Conservation (phyloP, 805 yeast genomes). For the Monosporozyma yasuniensis region DNA sequence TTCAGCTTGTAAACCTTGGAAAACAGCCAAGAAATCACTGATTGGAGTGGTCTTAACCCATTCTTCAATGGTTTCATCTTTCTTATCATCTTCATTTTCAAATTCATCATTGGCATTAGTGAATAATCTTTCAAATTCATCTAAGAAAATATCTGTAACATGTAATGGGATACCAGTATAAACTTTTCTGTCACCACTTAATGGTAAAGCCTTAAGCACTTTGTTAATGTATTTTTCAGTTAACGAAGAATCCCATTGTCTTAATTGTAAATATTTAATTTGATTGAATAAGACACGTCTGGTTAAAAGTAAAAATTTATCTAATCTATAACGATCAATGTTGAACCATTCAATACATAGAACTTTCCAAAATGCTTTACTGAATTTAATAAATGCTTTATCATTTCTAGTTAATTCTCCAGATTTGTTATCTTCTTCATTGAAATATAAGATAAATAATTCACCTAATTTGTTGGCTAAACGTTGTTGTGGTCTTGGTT, state of each 20-base stretch:
- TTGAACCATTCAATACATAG: constrained; percentile 74
- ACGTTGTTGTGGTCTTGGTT: constrained; percentile 84
- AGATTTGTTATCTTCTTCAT: constrained; percentile 24
- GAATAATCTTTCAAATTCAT: constrained; percentile 67
- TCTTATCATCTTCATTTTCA: constrained; percentile 39
- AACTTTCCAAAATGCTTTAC: constrained; percentile 73
- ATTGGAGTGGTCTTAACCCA: constrained; percentile 45
- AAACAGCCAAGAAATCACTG: constrained; percentile 47
- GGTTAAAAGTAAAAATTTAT: constrained; percentile 73
- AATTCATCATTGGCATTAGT: constrained; percentile 38
- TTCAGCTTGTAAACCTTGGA: constrained; percentile 41
- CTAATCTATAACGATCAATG: constrained; percentile 76
- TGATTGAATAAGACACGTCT: constrained; percentile 66
- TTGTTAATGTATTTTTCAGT: constrained; percentile 39
- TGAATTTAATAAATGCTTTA: constrained; percentile 40
- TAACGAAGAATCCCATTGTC: constrained; percentile 46
- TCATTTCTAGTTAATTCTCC: constrained; percentile 19
- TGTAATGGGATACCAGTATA: constrained; percentile 80
- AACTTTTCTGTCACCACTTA: constrained; percentile 49
- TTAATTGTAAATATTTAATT: constrained; percentile 44
- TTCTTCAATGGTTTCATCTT: constrained; percentile 26
- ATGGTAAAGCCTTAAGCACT: constrained; percentile 37
- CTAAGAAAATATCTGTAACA: constrained; percentile 71
- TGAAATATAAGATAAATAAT: constrained; percentile 25
- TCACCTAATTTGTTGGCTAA: constrained; percentile 66